phyloP scores from a whole-genome alignment of 1,139 yeast species.

The Geotrichum fermentans region DNA sequence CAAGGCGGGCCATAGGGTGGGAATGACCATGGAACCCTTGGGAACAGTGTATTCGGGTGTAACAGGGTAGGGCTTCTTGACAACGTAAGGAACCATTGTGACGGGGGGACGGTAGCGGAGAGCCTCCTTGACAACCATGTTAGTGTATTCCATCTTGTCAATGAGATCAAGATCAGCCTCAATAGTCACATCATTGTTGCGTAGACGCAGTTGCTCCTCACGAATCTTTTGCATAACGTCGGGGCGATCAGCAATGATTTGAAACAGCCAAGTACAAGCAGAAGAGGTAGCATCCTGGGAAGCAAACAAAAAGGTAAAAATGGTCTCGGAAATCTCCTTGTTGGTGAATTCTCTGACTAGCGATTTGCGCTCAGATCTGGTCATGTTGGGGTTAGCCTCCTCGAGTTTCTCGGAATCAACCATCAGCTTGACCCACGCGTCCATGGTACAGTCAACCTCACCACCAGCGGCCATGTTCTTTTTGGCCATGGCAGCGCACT shows the following conservation, averaged over 20 bases:
- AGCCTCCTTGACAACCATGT: slow-evolving; percentile 84
- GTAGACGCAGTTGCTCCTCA: slow-evolving; percentile 81
- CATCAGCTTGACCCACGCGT: slow-evolving; percentile 89
- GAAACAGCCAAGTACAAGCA: slow-evolving; percentile 98
- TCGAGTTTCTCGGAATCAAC: slow-evolving; percentile 60
- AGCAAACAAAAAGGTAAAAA: slow-evolving; percentile 93
- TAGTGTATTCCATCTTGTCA: slow-evolving; percentile 80
- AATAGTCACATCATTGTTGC: slow-evolving; percentile 65
- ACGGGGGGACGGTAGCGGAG: slow-evolving; percentile 97
- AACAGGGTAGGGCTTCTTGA: slow-evolving; percentile 77
- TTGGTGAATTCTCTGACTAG: slow-evolving; percentile 79
- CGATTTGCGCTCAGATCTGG: slow-evolving; percentile 48
- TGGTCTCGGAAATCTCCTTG: slow-evolving; percentile 90
- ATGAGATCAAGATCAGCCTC: slow-evolving; percentile 67
- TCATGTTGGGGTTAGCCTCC: slow-evolving; percentile 36
- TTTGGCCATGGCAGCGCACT: slow-evolving; percentile 84
- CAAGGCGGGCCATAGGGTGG: slow-evolving; percentile 89
- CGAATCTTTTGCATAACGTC: slow-evolving; percentile 79
- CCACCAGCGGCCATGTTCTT: slow-evolving; percentile 74
- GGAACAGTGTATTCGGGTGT: slow-evolving; percentile 84
- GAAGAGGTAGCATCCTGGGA: slow-evolving; percentile 97
- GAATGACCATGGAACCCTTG: slow-evolving; percentile 94
- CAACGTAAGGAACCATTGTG: slow-evolving; percentile 94
- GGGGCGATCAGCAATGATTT: slow-evolving; percentile 90
- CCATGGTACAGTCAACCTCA: slow-evolving; percentile 82